Evolutionary conservation across 2,329 filamentous ascomycete genomes (phyloP).

Genomic region (Hypocreales sp.): DNA sequence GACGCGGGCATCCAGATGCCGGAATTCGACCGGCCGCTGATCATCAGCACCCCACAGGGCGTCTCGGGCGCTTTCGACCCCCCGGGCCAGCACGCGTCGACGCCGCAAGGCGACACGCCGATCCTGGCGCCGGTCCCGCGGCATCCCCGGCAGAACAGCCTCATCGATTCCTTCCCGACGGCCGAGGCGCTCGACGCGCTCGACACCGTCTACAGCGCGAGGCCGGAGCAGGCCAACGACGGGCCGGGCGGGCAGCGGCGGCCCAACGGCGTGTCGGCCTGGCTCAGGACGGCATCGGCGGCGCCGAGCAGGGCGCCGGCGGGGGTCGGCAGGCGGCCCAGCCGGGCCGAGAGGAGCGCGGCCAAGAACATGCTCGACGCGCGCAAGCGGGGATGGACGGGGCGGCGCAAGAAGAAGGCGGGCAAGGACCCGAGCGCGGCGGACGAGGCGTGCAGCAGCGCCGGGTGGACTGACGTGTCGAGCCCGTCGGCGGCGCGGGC

Average conservation of each 20-base stretch:
- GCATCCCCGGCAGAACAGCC: slow-evolving; percentile 25
- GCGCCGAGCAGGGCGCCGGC: slow-evolving; percentile 20
- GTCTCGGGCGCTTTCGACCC: slow-evolving; percentile 36
- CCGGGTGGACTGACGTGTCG: slow-evolving; percentile 38
- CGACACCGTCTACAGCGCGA: too few relatives aligned
- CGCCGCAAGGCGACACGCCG: slow-evolving; percentile 22
- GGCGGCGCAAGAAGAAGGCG: slow-evolving; percentile 22
- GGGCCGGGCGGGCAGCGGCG: slow-evolving; percentile 5
- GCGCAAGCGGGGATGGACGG: slow-evolving; percentile 39
- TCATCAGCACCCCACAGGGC: slow-evolving; percentile 44
- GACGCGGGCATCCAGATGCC: slow-evolving; percentile 5
- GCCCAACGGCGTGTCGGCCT: slow-evolving; percentile 12
- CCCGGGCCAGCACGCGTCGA: slow-evolving; percentile 18
- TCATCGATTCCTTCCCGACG: slow-evolving; percentile 22
- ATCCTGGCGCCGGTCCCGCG: slow-evolving; percentile 38
- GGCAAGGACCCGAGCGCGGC: slow-evolving; percentile 11
- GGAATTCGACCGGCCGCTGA: slow-evolving; percentile 35
- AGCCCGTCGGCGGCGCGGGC: slow-evolving; percentile 15
- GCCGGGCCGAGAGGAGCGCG: slow-evolving; percentile 43
- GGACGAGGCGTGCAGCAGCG: slow-evolving; percentile 24
- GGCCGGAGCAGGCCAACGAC: too few relatives aligned
- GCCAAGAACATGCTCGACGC: slow-evolving; percentile 48
- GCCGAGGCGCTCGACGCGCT: slow-evolving; percentile 39
- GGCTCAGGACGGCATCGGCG: slow-evolving; percentile 19
- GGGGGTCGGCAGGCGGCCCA: slow-evolving; percentile 30